Evolutionary conservation across 2,329 filamentous ascomycete species (phyloP), one percentile per base, ranked within the genome.

Genomic region (Fonsecaea pugnacius): DNA sequence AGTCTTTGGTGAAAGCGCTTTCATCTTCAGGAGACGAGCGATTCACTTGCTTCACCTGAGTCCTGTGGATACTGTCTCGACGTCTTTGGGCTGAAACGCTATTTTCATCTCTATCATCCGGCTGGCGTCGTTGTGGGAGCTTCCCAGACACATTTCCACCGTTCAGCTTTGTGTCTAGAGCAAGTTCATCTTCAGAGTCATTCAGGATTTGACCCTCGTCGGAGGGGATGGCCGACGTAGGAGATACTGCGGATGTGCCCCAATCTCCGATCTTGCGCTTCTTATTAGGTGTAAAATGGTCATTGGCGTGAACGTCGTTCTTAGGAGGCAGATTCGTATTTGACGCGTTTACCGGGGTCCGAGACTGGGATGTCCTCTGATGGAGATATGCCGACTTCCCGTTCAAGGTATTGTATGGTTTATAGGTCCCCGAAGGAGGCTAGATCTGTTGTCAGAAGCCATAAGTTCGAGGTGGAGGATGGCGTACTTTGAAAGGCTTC

Each of bases 101-200:
- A 46, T 24, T 51, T n/a, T 5, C 30, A 24, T 24, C 27, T 10
- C 27, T 24, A 21, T 32, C 30, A 24, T 32, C 4, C 43, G 4
- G n/a, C 43, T 16, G 8, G 5, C 21, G n/a, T 4, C 6, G 8
- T 24, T 30, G 5, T 7, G 38, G 32, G 18, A 2, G 7, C 16
- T 38, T 21, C 55, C 35, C n/a, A 2, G 24, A 18, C 9, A 1
- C 21, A 9, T 32, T 21, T 5, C 53, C 43, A n/a, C 36, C 53
- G 12, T 27, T 4, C 3, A 21, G n/a, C 12, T 54, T 43, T 8
- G 63, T 59, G 32, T 58, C 54, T 12, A 68, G 52, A n/a, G 43
- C 27, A 36, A 68, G 59, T 50, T 68, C 66, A 52, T 68, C 66
- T 50, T 60, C 35, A 24, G 66, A 68, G 40, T 66, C 63, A 38